A percentile compares a stretch with the other conserved stretches of the same genome.
phyloP scores from a whole-genome alignment of 202 grass and related monocot species.

The Dendrocalamus latiflorus region DNA sequence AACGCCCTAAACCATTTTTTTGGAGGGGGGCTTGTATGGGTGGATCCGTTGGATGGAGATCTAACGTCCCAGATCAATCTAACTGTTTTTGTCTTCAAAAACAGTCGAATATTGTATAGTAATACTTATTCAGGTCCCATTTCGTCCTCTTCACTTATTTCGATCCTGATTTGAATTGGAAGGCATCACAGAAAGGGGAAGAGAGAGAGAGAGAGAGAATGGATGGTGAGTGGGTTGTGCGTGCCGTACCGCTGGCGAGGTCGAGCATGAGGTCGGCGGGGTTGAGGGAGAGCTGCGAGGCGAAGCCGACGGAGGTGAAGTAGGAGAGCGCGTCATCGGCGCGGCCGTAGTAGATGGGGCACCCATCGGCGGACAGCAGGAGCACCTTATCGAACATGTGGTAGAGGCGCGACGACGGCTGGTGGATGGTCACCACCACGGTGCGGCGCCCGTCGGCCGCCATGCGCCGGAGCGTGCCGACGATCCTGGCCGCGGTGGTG shows the following conservation, averaged over 20 bases:
- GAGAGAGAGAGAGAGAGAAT: neutral
- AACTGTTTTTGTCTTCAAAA: too few relatives aligned
- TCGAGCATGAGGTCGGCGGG: conserved; percentile 97
- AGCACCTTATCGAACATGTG: conserved; percentile 99
- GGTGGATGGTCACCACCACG: conserved; percentile 91
- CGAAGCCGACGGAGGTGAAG: conserved; percentile 72
- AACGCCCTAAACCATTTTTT: too few relatives aligned
- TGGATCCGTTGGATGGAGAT: too few relatives aligned
- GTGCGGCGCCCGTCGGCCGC: conserved; percentile 51
- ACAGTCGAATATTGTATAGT: too few relatives aligned
- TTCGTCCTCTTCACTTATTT: too few relatives aligned
- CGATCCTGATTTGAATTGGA: conserved; percentile 3
- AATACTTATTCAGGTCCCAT: too few relatives aligned
- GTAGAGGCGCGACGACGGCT: conserved; percentile 84
- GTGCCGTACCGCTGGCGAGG: conserved; percentile 73
- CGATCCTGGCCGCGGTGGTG: conserved; percentile 64
- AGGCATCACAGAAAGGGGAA: conserved; percentile 10
- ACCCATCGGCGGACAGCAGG: conserved; percentile 68
- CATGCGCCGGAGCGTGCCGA: conserved; percentile 65
- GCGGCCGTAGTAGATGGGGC: conserved; percentile 84
- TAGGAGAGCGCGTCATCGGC: conserved; percentile 65
- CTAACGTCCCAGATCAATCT: too few relatives aligned
- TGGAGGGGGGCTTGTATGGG: too few relatives aligned
- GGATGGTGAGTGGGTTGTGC: neutral
- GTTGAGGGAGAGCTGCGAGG: conserved; percentile 72